Evolutionary conservation across 345 rosid genomes (phyloP).

Genomic region (Salix brachista): DNA sequence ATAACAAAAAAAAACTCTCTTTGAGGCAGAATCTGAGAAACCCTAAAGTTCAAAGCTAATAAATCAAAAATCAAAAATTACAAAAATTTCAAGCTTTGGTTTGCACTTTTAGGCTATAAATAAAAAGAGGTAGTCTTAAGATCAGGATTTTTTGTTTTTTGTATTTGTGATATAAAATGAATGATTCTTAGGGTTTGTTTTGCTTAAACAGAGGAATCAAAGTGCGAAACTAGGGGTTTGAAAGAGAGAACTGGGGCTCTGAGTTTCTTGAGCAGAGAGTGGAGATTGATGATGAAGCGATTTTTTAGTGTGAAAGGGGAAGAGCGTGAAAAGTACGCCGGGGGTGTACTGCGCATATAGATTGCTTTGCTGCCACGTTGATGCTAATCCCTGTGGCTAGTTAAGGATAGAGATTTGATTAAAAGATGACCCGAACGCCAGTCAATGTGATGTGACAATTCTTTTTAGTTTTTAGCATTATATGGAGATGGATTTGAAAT

Average conservation of each 20-base stretch:
- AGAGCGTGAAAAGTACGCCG: too few relatives aligned
- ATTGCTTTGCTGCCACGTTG: too few relatives aligned
- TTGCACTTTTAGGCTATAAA: neutral
- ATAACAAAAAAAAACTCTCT: neutral
- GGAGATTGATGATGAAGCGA: too few relatives aligned
- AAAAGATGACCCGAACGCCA: too few relatives aligned
- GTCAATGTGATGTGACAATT: too few relatives aligned
- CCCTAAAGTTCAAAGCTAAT: neutral
- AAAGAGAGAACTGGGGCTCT: neutral
- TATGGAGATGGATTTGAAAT: too few relatives aligned
- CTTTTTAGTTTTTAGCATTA: too few relatives aligned
- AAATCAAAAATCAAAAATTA: neutral
- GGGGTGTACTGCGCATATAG: too few relatives aligned
- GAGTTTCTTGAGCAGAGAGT: neutral
- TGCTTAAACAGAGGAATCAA: neutral
- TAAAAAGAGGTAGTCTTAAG: neutral
- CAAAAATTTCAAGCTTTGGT: neutral
- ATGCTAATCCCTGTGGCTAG: too few relatives aligned
- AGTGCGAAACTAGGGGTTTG: neutral
- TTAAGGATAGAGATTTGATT: too few relatives aligned
- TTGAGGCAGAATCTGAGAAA: neutral
- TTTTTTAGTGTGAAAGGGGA: too few relatives aligned
- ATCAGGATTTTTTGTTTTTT: neutral
- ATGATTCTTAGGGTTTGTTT: neutral
- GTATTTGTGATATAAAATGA: neutral